Conservation (phyloP, 805 yeast species). For the Priceomyces melissophilus region DNA sequence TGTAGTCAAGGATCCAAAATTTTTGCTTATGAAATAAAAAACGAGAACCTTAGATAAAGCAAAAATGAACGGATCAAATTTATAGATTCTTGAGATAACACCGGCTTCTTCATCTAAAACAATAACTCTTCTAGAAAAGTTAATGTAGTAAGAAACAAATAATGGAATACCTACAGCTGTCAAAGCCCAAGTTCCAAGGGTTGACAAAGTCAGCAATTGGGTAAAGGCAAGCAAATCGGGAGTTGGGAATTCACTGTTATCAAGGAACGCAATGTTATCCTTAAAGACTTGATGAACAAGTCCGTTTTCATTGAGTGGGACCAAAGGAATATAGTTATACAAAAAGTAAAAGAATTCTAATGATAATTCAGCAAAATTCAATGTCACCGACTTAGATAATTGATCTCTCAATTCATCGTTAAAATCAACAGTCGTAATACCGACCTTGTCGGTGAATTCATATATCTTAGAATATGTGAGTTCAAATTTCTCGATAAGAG, state of each 20-base stretch:
- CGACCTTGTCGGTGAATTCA: conserved; percentile 32
- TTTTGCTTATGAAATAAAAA: conserved; percentile 36
- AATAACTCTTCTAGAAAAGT: conserved; percentile 44
- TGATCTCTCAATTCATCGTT: conserved; percentile 38
- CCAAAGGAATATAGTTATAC: conserved; percentile 32
- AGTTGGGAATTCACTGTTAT: conserved; percentile 19
- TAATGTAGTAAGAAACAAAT: conserved; percentile 46
- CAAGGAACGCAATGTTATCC: conserved; percentile 26
- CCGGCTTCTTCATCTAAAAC: conserved; percentile 30
- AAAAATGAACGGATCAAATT: conserved; percentile 54
- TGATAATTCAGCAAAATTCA: conserved; percentile 29
- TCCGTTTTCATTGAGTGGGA: conserved; percentile 32
- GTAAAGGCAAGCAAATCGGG: conserved; percentile 37
- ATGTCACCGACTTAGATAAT: conserved; percentile 34
- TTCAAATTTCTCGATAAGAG: conserved; percentile 31
- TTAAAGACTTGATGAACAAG: conserved; percentile 34
- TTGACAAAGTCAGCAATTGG: conserved; percentile 24
- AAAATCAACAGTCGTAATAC: conserved; percentile 32
- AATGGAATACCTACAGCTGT: conserved; percentile 41
- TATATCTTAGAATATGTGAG: conserved; percentile 19
- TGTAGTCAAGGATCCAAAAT: conserved; percentile 26
- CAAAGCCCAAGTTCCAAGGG: conserved; percentile 38
- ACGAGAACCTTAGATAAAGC: conserved; percentile 45
- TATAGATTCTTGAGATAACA: conserved; percentile 35
- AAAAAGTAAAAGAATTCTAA: conserved; percentile 30